Evolutionary conservation across 192 early-diverging fungal species (phyloP).

Genomic region (Pilobolus umbonatus): DNA sequence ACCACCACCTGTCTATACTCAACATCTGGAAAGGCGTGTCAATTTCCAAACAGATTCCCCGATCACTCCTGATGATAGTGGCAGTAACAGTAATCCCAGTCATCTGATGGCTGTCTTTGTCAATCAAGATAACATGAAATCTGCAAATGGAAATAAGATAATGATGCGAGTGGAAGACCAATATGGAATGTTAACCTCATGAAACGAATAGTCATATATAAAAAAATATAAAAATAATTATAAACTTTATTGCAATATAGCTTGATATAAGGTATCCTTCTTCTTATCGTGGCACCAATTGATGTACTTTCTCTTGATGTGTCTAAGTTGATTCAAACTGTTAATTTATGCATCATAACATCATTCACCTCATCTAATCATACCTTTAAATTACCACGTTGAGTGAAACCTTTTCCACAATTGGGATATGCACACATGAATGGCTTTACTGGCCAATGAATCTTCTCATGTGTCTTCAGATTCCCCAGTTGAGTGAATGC

Average conservation of each 20-base stretch:
- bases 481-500: constrained; percentile 18
- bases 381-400: constrained; percentile 19
- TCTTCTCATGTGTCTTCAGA: constrained; percentile 19
- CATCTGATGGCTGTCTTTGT: too few species aligned
- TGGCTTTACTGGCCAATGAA: constrained; percentile 17
- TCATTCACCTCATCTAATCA: neutral
- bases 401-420: constrained; percentile 17
- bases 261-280: too few species aligned
- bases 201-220: neutral
- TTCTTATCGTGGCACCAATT: constrained; percentile 6
- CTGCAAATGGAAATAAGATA: neutral
- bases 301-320: constrained; percentile 20
- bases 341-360: neutral
- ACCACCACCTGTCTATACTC: neutral
- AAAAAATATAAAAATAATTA: neutral
- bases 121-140: too few species aligned
- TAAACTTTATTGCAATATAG: neutral
- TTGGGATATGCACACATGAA: constrained; percentile 5
- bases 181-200: too few species aligned
- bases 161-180: neutral
- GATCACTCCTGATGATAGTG: constrained; percentile 16
- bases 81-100: too few species aligned
- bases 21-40: neutral
- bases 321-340: neutral
- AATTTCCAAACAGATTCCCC: constrained; percentile 15